Base-by-base conservation (phyloP, 805 yeast genomes). In the Priceomyces carsonii region DNA sequence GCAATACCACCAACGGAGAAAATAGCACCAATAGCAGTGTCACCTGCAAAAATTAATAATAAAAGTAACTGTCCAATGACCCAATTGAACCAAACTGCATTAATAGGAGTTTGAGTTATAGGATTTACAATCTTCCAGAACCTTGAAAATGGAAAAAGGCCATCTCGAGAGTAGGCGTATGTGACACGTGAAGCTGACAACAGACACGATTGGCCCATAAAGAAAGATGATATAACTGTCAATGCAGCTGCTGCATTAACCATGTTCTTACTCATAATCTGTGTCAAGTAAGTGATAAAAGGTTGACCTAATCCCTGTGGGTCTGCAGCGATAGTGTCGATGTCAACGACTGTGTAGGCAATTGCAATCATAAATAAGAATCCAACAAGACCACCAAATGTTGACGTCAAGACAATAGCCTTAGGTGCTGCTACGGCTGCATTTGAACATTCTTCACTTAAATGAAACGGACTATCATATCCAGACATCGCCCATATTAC, bases 401-500 rank as follows among this genome's bases (percentile, higher is more conserved):
- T 49, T 6, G 80, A 67, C 12, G 84, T 79, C 56, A 79, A 56
- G 15, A 79, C 77, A 45, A 81, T 80, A 18, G 85, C 85, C 40
- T 71, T 68, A n/a, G 88, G 87, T 7, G 82, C 79, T 4, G 84
- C 85, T 9, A 65, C 58, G 22, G 75, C 62, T 5, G 86, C 84
- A 51, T 81, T 80, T 33, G 79, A 61, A 45, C 82, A 76, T 50
- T 82, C 89, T 59, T 82, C 90, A n/a, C 85, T 71, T 41, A 82
- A 63, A 50, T 83, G 88, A 64, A 81, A 82, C 0, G 88, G 85
- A 15, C 85, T 77, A 52, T 82, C 88, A 51, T 79, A 83, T 16
- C 87, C 88, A 29, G 82, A 73, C 86, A 82, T 80, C 24, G 82
- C 77, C 83, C 83, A 79, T 39, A 77, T 75, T 23, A 73, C 80